Base-by-base conservation (phyloP, 2,329 filamentous ascomycete genomes). In the Hypoxylon rubiginosum region DNA sequence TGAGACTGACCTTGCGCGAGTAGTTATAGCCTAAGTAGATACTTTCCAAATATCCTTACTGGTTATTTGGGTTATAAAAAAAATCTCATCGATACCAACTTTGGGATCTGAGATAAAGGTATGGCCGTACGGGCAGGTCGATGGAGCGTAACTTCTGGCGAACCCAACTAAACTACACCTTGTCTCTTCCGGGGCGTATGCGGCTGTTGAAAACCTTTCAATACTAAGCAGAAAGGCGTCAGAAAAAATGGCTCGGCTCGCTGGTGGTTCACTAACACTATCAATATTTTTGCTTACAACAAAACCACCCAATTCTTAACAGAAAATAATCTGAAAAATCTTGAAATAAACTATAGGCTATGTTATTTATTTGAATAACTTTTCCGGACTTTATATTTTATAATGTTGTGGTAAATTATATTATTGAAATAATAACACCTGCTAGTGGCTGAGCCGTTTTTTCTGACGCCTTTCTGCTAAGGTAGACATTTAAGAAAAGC, bases 21-120 rank as follows among this genome's bases (percentile, higher is more conserved):
- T 91, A 56, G 97, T 78, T 82, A 97, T 88, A 17, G 93, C 91
- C 96, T 96, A 99, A 0, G 90, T 92, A 7, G 90, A 87, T 43
- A 90, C 82, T 8, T 79, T 78, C 11, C 81, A n/a, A n/a, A n/a
- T 80, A 70, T 91, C 89, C 72, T 97, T 94, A 73, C 96, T 91
- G 9, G 87, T 84, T 46, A 91, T 87, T 58, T 86, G 83, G 10
- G 81, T 78, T 15, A 84, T 80, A 15, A 97, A 79, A 46, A 86
- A 84, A 7, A 91, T 79, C 10, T 88, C 85, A 32, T 89, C 85
- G 32, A 79, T 71, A 3, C 82, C 77, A 0, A 87, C 75, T 24
- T 81, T 78, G 53, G 79, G 77, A 32, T 80, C 77, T 4, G 84
- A 80, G 89, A 80, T 59, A 90, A 90, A 0, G 87, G 83, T 1